Percentiles rank a stretch among this genome's conserved stretches.
These are phyloP conservation scores for Globisporangium iwayamae DNA, from an alignment of 352 stramenopile genomes.

Conservation along the genomic window DNA sequence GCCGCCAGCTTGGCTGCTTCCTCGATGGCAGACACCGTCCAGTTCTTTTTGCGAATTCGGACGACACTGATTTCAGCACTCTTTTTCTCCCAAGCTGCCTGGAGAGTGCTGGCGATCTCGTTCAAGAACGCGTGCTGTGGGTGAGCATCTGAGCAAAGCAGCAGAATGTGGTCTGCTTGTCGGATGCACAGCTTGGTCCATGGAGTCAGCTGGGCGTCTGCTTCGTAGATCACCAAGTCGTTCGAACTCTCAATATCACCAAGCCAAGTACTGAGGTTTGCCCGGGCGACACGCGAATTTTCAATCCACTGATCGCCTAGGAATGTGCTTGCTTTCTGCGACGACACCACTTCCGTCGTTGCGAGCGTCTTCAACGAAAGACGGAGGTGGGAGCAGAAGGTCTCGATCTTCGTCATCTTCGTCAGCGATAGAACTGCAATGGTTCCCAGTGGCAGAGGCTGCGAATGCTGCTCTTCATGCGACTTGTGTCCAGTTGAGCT, in stretches of 20 bases:
- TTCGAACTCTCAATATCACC: slow-evolving; percentile 76
- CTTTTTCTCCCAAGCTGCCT: slow-evolving; percentile 67
- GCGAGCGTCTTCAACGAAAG: slow-evolving; percentile 61
- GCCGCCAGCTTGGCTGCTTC: slow-evolving; percentile 37
- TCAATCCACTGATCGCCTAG: slow-evolving; percentile 70
- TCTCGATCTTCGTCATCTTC: slow-evolving; percentile 67
- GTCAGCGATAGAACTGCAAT: slow-evolving; percentile 78
- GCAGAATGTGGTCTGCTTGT: slow-evolving; percentile 79
- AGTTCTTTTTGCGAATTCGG: slow-evolving; percentile 70
- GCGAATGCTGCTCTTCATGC: slow-evolving; percentile 21
- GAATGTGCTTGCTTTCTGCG: slow-evolving; percentile 54
- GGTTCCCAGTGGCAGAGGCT: slow-evolving; percentile 54
- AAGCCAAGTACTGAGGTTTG: slow-evolving; percentile 77
- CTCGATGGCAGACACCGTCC: slow-evolving; percentile 60
- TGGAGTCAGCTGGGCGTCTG: slow-evolving; percentile 57
- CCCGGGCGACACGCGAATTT: slow-evolving; percentile 56
- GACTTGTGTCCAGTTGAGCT: slow-evolving; percentile 24
- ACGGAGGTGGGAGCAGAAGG: slow-evolving; percentile 69
- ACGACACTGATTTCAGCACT: slow-evolving; percentile 77
- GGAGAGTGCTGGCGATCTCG: slow-evolving; percentile 67
- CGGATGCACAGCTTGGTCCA: slow-evolving; percentile 86
- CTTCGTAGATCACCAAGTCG: slow-evolving; percentile 82
- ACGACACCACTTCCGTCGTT: slow-evolving; percentile 68
- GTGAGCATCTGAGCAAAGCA: slow-evolving; percentile 74
- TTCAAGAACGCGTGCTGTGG: slow-evolving; percentile 61